Evolutionary conservation across 192 early-diverging fungal species (phyloP).

Genomic region (Coemansia sp.): DNA sequence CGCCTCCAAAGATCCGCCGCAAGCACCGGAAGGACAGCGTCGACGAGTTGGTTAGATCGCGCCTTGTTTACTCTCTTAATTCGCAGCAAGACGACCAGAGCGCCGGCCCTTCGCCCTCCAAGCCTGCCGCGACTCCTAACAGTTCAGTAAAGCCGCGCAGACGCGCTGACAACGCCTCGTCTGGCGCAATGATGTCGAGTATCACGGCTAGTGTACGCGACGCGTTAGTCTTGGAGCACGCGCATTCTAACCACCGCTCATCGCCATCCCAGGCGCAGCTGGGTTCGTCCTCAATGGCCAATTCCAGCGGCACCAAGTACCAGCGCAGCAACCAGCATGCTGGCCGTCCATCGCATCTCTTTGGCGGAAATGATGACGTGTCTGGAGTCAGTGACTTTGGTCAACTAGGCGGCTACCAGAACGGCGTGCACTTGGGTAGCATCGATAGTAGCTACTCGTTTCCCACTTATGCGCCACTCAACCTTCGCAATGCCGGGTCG

Average conservation of each 20-base stretch:
- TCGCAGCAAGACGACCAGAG: constrained; percentile 15
- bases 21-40: constrained; percentile 50
- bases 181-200: constrained; percentile 10
- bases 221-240: constrained; percentile 37
- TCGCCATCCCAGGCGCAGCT: neutral
- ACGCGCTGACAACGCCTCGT: constrained; percentile 4
- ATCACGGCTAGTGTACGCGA: constrained; percentile 52
- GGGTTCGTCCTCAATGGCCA: neutral
- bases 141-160: constrained; percentile 6
- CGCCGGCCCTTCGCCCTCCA: neutral
- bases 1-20: constrained; percentile 13
- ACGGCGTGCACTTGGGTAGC: constrained; percentile 3
- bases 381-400: neutral
- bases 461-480: constrained; percentile 31
- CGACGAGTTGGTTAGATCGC: constrained; percentile 52
- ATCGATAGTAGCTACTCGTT: constrained; percentile 54
- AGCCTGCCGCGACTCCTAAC: neutral
- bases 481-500: constrained; percentile 36
- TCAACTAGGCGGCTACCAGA: neutral
- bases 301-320: neutral
- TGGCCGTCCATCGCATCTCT: neutral
- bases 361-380: neutral
- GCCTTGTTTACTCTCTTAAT: constrained; percentile 24
- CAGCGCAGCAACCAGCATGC: neutral
- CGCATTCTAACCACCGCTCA: neutral